A percentile compares a stretch with the other conserved stretches of the same genome.
phyloP scores from a whole-genome alignment of 768 basidiomycete genomes.

The Tremella mesenterica region DNA sequence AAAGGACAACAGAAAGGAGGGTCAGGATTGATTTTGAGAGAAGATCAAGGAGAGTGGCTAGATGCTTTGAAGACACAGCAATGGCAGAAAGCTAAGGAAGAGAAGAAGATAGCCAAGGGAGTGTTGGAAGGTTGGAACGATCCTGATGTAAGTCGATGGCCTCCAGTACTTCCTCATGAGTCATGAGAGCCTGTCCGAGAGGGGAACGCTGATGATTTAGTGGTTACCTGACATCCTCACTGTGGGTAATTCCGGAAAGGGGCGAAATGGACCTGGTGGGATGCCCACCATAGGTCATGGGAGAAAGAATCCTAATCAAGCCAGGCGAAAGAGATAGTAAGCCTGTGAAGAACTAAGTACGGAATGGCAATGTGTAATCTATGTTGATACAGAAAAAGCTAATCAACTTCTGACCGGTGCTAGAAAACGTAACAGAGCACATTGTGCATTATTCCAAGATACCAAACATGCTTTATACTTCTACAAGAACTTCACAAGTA shows the following conservation, averaged over 20 bases:
- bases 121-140: conserved; percentile 73
- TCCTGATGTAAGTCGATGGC: conserved; percentile 56
- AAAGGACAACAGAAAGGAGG: conserved; percentile 63
- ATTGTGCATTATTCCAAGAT: too few relatives aligned
- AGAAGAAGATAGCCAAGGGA: conserved; percentile 54
- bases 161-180: neutral
- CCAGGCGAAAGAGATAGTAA: conserved; percentile 50
- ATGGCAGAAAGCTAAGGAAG: conserved; percentile 65
- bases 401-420: too few relatives aligned
- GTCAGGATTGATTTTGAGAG: conserved; percentile 75
- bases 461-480: too few relatives aligned
- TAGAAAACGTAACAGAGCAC: too few relatives aligned
- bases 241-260: conserved; percentile 54
- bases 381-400: too few relatives aligned
- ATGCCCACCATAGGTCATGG: conserved; percentile 83
- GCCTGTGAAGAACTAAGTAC: too few relatives aligned
- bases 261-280: conserved; percentile 52
- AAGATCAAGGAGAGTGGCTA: conserved; percentile 83
- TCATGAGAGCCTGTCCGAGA: neutral
- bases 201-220: conserved; percentile 9
- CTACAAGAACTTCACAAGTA: too few relatives aligned
- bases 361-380: too few relatives aligned
- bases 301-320: conserved; percentile 79
- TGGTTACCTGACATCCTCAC: conserved; percentile 43
- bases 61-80: conserved; percentile 71